phyloP scores from a whole-genome alignment of 257 asterid genomes.

The Cordia subcordata region DNA sequence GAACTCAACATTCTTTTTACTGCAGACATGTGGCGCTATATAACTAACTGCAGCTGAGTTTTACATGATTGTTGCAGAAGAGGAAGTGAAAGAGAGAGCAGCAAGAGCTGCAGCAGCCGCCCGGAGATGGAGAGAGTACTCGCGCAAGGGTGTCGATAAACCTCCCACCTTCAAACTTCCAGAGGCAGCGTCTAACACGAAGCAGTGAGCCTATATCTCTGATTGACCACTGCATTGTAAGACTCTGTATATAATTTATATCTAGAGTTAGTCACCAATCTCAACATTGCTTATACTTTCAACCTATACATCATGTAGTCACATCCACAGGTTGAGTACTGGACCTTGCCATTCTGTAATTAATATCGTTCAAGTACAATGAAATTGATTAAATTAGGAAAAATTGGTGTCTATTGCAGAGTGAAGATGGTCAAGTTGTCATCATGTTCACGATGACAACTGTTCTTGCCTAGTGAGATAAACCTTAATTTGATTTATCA shows the following conservation, averaged over 20 bases:
- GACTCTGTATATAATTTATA: constrained; percentile 1
- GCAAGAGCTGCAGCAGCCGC: constrained; percentile 91
- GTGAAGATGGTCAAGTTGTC: too few relatives aligned
- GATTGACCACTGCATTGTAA: not conserved
- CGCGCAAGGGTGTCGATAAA: constrained; percentile 77
- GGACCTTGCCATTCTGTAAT: not conserved
- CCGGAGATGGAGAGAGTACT: constrained; percentile 96
- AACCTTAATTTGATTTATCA: too few relatives aligned
- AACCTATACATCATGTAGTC: not conserved
- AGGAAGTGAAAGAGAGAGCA: constrained; percentile 65
- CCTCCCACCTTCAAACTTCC: constrained; percentile 90
- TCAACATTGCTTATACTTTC: not conserved
- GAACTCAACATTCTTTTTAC: too few relatives aligned
- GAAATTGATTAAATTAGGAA: not conserved
- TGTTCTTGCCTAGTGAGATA: too few relatives aligned
- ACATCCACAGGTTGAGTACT: too few relatives aligned
- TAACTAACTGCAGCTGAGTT: too few relatives aligned
- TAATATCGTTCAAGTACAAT: not conserved
- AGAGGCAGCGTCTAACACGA: constrained; percentile 57
- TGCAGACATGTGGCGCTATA: too few relatives aligned
- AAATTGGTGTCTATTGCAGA: not conserved
- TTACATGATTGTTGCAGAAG: constrained; percentile 52
- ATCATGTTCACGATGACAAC: too few relatives aligned
- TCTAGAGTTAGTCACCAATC: not conserved
- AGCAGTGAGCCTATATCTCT: constrained; percentile 18